Evolutionary conservation across 2,329 filamentous ascomycete species (phyloP), one percentile per base, ranked within the genome.

Genomic region (Colletotrichum siamense): DNA sequence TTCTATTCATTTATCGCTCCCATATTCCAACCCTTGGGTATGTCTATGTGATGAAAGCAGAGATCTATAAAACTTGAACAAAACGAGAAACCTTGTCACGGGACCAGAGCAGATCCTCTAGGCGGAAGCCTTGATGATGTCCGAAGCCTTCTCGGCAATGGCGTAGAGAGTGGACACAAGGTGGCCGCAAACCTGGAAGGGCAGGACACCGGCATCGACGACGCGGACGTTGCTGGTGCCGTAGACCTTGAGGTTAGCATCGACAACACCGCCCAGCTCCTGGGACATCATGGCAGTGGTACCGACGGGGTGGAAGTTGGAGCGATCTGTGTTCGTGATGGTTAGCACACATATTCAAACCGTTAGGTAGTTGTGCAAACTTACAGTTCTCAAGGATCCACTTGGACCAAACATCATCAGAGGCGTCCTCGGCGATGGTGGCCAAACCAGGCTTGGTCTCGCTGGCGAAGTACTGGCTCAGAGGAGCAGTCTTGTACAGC

Each of bases 141-240:
- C 79, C 34, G 85, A 79, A 5, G 81, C 82, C 79, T 87, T 89
- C 81, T 91, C 90, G 10, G 84, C 89, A 68, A 90, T 81, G 79
- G 89, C 89, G 77, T 91, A 91, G 8, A 91, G 84, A 2, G 87
- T 87, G 67, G 88, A 87, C 65, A 89, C 89, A 39, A 89, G 87
- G 22, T 89, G 85, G 2, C 80, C 88, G 86, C 82, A 89, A 82
- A 78, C 86, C 84, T 84, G 89, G 84, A 89, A 82, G 4, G 89
- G 89, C 39, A 91, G 80, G 16, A 89, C 80, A 3, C 86, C 88
- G 1, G 87, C 88, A 79, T 91, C 89, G 5, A 88, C 86, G 1
- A 91, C 85, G 13, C 89, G 84, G 5, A 91, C 84, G 44, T 88
- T 88, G 65, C 85, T 84, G 39, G 90, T 84, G 3, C 88, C 89